These are phyloP conservation scores for Lodderomyces parapsilosis DNA, from an alignment of 1,139 yeast species.

Conservation along the genomic window DNA sequence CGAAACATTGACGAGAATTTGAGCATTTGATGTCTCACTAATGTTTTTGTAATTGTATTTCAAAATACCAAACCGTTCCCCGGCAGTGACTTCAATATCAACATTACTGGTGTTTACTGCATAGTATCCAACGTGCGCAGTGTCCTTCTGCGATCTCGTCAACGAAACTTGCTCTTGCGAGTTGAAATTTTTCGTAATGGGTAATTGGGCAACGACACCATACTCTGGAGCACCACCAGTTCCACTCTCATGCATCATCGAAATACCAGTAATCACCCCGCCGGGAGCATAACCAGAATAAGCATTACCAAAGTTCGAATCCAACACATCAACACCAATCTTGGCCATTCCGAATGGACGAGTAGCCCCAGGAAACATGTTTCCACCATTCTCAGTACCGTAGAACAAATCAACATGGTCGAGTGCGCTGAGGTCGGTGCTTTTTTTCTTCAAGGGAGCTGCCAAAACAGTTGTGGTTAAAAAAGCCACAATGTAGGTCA, in stretches of 20 bases:
- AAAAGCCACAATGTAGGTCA: not conserved
- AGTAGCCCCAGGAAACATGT: conserved; percentile 37
- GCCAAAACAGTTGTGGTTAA: not conserved
- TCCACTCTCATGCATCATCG: conserved; percentile 42
- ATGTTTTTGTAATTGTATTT: conserved; percentile 22
- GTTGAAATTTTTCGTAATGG: conserved; percentile 19
- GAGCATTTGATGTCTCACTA: conserved; percentile 13
- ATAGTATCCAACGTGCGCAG: conserved; percentile 26
- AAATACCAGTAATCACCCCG: conserved; percentile 30
- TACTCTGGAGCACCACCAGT: conserved; percentile 41
- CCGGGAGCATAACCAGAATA: conserved; percentile 35
- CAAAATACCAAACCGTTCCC: conserved; percentile 26
- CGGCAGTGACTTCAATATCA: conserved; percentile 25
- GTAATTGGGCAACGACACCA: conserved; percentile 33
- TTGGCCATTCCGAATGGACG: conserved; percentile 42
- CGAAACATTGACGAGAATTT: conserved; percentile 28
- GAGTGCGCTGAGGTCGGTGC: conserved; percentile 1
- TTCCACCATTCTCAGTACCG: conserved; percentile 36
- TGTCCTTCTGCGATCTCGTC: conserved; percentile 18
- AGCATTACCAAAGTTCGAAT: conserved; percentile 21
- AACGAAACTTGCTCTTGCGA: conserved; percentile 13
- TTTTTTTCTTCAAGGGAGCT: conserved; percentile 1
- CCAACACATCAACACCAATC: conserved; percentile 34
- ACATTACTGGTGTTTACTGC: conserved; percentile 22
- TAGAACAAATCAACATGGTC: conserved; percentile 31